Conservation (phyloP, 257 asterid species). For the Gynochthodes officinalis region DNA sequence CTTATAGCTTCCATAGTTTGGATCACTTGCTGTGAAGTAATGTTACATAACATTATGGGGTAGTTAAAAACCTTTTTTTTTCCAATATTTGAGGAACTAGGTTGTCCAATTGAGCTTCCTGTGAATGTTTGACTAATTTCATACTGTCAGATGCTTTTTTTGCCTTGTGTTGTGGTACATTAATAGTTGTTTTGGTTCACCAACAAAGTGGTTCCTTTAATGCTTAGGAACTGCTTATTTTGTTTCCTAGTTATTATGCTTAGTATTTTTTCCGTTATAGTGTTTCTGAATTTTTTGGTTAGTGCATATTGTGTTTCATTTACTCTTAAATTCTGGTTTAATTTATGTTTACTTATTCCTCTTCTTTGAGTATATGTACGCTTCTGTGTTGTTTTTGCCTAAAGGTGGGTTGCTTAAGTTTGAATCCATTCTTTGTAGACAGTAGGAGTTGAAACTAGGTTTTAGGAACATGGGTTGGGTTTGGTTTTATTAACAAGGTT, state of each 20-base stretch:
- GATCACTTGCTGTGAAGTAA: neutral
- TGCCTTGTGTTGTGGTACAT: neutral
- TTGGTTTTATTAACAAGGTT: conserved; percentile 96
- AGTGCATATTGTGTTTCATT: neutral
- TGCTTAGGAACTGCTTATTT: neutral
- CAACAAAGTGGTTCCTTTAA: neutral
- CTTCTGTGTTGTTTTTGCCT: neutral
- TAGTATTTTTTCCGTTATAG: neutral
- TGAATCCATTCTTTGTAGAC: neutral
- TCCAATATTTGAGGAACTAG: neutral
- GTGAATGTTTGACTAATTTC: neutral
- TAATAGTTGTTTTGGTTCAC: neutral
- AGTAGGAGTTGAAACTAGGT: conserved; percentile 40
- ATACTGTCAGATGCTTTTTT: neutral
- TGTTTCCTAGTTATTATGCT: neutral
- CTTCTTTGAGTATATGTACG: neutral
- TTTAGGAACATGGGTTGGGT: conserved; percentile 81
- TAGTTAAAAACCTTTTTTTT: no score
- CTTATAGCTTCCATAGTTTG: neutral
- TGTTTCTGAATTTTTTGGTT: neutral
- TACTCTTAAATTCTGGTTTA: neutral
- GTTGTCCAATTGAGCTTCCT: neutral
- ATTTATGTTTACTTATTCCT: neutral
- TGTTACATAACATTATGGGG: neutral
- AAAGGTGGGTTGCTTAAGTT: conserved; percentile 16